phyloP scores from a whole-genome alignment of 2,329 filamentous ascomycete genomes.

The Fusarium redolens region DNA sequence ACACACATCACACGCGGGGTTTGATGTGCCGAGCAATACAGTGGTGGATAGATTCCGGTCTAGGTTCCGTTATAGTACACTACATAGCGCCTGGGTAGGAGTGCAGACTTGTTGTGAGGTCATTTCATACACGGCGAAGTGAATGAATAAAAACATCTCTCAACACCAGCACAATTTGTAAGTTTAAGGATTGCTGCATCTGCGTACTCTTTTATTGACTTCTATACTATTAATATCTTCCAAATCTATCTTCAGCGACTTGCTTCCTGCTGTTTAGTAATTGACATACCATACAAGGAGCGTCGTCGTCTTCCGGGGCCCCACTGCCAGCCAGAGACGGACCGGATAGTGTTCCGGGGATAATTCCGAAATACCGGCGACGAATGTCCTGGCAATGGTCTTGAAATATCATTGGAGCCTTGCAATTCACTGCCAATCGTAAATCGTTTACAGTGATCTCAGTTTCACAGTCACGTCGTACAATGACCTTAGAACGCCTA shows the following conservation, averaged over 20 bases:
- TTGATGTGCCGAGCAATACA: no score
- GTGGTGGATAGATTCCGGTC: neutral
- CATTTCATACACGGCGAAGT: neutral
- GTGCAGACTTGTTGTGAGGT: neutral
- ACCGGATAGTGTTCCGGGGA: neutral
- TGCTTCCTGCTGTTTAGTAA: neutral
- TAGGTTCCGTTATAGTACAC: neutral
- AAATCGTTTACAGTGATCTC: no score
- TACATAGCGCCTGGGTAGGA: no score
- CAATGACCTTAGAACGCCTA: conserved; percentile 5
- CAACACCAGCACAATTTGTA: no score
- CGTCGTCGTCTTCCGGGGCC: neutral
- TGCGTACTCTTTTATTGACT: no score
- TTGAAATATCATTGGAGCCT: neutral
- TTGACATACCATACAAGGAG: no score
- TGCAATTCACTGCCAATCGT: neutral
- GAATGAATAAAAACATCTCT: no score
- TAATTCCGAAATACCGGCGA: neutral
- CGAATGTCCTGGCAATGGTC: neutral
- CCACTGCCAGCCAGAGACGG: neutral
- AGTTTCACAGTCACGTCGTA: neutral
- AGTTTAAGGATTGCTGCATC: no score
- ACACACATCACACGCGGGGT: neutral
- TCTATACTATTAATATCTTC: no score
- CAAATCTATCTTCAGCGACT: neutral